Evolutionary conservation across 257 asterid species (phyloP).

Genomic region (Verbena officinalis): DNA sequence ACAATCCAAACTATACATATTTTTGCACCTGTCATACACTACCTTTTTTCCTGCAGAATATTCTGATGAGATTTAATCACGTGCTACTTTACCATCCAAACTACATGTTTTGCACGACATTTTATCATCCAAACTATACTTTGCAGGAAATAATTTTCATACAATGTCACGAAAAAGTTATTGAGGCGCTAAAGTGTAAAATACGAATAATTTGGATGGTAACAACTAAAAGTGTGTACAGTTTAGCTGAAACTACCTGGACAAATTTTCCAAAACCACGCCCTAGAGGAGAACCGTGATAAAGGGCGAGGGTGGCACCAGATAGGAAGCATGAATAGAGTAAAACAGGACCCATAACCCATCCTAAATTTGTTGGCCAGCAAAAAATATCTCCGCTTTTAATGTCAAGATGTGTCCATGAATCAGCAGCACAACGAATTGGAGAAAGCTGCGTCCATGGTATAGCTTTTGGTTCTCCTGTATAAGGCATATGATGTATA

Average conservation of each 20-base stretch:
- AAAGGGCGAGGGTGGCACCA: constrained; percentile 91
- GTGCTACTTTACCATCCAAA: too few species aligned
- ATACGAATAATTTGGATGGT: too few species aligned
- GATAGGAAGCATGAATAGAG: constrained; percentile 77
- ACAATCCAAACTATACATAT: too few species aligned
- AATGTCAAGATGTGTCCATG: constrained; percentile 68
- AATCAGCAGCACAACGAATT: constrained; percentile 79
- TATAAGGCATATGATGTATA: constrained; percentile 11
- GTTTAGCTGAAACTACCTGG: constrained; percentile 63
- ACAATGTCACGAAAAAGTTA: too few species aligned
- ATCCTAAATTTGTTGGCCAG: constrained; percentile 98
- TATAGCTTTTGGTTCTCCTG: constrained; percentile 97
- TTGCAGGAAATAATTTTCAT: too few species aligned
- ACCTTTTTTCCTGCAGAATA: too few species aligned
- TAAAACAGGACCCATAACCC: constrained; percentile 94
- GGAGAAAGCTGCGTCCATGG: constrained; percentile 97
- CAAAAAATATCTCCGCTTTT: constrained; percentile 71
- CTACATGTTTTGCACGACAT: too few species aligned
- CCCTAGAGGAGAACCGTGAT: constrained; percentile 94
- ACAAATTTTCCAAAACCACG: constrained; percentile 82
- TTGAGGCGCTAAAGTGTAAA: too few species aligned
- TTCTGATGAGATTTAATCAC: too few species aligned
- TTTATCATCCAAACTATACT: too few species aligned
- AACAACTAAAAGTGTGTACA: too few species aligned
- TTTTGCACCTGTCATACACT: too few species aligned